Evolutionary conservation across 305 asterid genomes (phyloP), one percentile per base, ranked within the genome.

Genomic region (Solanum chacoense): DNA sequence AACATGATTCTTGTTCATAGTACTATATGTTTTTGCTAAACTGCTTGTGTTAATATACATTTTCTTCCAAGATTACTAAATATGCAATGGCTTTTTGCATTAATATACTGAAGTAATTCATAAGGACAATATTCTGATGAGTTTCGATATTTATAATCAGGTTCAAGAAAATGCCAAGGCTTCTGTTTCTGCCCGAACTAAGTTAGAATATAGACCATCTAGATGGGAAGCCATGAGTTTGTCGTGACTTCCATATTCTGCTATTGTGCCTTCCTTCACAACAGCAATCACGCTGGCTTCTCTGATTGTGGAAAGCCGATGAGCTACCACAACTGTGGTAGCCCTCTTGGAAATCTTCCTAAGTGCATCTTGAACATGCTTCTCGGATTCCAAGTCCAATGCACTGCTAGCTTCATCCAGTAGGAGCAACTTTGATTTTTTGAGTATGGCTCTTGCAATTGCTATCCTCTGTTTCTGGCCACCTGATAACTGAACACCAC

Each of bases 381-480:
- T 94, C 89, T 96, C 98, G 0, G 98, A 96, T 89, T 96, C 98
- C 91, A 94, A 87, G 92, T 96, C 98, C 34, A 96, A 55, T 32
- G 98, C 98, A 80, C 98, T 96, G 91, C 98, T 96, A 32, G 98
- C 98, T 91, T 96, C 98, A 78, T 96, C 98, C 35, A 96, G 89
- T 86, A 96, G 88, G 7, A 96, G 90, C 71, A 96, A 88, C 88
- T 92, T 93, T 26, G 98, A 91, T 85, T 93, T 94, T 92, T 95
- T 95, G 26, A 96, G 88, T 71, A 95, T 92, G 0, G 98, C 98
- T 86, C 98, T 90, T 22, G 98, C 98, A 88, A 96, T 96, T 14
- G 98, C 98, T 65, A 96, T 94, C 89, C 98, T 91, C 89, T 96
- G 98, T 91, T 96, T 96, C 90, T 96, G 98, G 34, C 98, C 98